These are phyloP conservation scores for Neurospora sp. DNA, from an alignment of 495 filamentous ascomycete genomes.

Conservation along the genomic window DNA sequence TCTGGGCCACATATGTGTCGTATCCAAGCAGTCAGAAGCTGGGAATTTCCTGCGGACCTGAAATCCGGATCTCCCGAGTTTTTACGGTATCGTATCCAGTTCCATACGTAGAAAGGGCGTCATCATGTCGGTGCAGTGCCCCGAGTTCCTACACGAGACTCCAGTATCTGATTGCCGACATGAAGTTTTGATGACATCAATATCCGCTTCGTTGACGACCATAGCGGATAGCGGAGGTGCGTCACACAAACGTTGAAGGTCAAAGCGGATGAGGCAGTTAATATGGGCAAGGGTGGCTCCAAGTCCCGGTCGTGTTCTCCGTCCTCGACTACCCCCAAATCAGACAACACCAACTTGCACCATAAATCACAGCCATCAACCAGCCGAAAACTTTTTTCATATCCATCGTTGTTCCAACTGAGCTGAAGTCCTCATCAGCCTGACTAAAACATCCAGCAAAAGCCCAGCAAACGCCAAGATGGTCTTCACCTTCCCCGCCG, in stretches of 20 bases:
- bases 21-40: no score
- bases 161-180: neutral
- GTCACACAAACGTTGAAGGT: neutral
- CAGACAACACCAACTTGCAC: neutral
- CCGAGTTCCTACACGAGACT: neutral
- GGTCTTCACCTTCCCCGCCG: conserved; percentile 15
- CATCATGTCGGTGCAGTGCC: neutral
- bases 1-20: no score
- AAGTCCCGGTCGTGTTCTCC: neutral
- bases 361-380: neutral
- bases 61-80: no score
- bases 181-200: neutral
- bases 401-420: neutral
- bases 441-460: neutral
- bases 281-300: neutral
- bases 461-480: conserved; percentile 9
- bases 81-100: neutral
- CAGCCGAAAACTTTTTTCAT: neutral
- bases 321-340: neutral
- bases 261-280: neutral
- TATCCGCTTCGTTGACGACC: neutral
- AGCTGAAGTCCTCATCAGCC: neutral
- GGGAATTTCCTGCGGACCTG: no score
- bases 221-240: neutral
- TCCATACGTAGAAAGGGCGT: neutral